Evolutionary conservation across 768 basidiomycete species (phyloP).

Genomic region (Gyrodon lividus): DNA sequence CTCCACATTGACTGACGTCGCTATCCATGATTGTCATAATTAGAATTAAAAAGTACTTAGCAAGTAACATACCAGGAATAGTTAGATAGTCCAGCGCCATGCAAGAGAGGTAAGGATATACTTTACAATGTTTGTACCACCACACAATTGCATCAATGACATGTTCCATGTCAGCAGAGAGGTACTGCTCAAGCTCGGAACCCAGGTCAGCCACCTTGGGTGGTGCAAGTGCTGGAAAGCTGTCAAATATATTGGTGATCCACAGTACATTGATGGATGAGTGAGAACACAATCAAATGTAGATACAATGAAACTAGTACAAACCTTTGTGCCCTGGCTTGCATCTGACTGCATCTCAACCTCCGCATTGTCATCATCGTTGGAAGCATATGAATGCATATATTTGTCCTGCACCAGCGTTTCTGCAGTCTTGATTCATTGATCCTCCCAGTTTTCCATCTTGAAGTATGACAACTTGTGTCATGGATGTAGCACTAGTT

Average conservation of each 20-base stretch:
- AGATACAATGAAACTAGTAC: background rate
- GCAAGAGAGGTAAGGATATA: background rate
- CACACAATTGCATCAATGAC: too few relatives aligned
- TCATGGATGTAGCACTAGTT: conserved; percentile 35
- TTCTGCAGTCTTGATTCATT: conserved; percentile 30
- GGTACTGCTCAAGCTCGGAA: too few relatives aligned
- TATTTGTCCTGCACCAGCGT: conserved; percentile 23
- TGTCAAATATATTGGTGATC: background rate
- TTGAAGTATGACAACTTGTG: conserved; percentile 38
- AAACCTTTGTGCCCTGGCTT: background rate
- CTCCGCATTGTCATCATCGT: background rate
- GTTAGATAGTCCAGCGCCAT: background rate
- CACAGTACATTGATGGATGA: background rate
- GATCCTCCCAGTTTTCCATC: conserved; percentile 23
- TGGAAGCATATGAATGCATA: background rate
- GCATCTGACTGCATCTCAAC: conserved; percentile 11
- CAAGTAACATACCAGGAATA: background rate
- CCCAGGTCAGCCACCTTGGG: too few relatives aligned
- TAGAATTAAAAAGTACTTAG: background rate
- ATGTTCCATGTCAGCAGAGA: too few relatives aligned
- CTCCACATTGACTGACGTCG: background rate
- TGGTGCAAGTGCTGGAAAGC: too few relatives aligned
- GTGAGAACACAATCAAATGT: background rate
- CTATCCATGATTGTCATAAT: background rate
- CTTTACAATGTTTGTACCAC: too few relatives aligned